A percentile compares a stretch with the other conserved stretches of the same genome.
phyloP scores from a whole-genome alignment of 2,329 filamentous ascomycete species.

The Fonsecaea nubica region DNA sequence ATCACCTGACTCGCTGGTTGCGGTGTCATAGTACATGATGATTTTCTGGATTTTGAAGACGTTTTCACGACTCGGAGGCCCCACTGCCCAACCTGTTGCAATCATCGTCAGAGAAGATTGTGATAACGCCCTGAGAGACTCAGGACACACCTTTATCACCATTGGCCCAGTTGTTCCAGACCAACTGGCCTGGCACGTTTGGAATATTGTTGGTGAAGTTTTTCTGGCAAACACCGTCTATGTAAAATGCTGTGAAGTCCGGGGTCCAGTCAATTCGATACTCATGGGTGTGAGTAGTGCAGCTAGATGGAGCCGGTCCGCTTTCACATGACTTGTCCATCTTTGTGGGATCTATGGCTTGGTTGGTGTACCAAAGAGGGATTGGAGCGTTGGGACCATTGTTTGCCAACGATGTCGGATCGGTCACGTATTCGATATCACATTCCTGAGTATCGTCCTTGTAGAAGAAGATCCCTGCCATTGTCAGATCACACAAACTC shows the following conservation, averaged over 20 bases:
- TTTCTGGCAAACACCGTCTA: constrained; percentile 35
- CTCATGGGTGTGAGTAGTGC: constrained; percentile 34
- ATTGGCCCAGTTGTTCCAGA: constrained; percentile 41
- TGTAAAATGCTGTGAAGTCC: constrained; percentile 37
- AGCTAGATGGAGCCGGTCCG: constrained; percentile 33
- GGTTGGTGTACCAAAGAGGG: constrained; percentile 37
- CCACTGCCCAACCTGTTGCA: constrained; percentile 32
- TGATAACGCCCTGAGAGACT: background rate
- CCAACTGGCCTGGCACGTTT: constrained; percentile 32
- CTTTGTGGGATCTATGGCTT: constrained; percentile 30
- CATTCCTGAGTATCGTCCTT: constrained; percentile 36
- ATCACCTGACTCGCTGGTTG: constrained; percentile 6
- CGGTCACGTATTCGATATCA: constrained; percentile 39
- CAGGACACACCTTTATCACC: constrained; percentile 34
- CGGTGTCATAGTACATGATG: constrained; percentile 39
- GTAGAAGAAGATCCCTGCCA: constrained; percentile 37
- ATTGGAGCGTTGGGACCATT: constrained; percentile 27
- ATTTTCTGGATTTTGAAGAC: constrained; percentile 37
- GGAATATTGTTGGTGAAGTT: constrained; percentile 35
- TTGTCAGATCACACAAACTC: constrained; percentile 11
- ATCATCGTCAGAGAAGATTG: constrained; percentile 3
- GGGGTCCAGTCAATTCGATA: constrained; percentile 39
- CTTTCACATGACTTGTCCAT: constrained; percentile 23
- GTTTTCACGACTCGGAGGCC: constrained; percentile 34
- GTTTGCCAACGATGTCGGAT: constrained; percentile 36